Conservation (phyloP, 2,329 filamentous ascomycete species). For the Curvularia verruculosa region DNA sequence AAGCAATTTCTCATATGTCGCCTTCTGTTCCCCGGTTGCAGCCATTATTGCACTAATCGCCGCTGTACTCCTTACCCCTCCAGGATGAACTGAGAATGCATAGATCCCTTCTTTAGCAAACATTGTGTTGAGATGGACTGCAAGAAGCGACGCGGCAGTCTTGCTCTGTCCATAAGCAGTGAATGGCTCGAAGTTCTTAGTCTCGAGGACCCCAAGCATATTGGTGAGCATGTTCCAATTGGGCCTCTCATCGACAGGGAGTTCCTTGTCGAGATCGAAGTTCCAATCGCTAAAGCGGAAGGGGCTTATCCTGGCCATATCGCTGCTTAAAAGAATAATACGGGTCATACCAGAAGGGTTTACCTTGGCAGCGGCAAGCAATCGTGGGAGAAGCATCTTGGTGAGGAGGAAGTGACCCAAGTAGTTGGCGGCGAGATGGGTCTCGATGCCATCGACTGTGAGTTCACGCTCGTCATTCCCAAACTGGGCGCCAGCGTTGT, state of each 20-base stretch:
- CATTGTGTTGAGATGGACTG: slow-evolving; percentile 9
- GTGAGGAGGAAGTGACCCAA: slow-evolving; percentile 52
- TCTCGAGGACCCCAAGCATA: not conserved
- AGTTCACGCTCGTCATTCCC: slow-evolving; percentile 25
- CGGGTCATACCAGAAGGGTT: slow-evolving; percentile 14
- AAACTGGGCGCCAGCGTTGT: slow-evolving; percentile 47
- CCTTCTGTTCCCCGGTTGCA: not conserved
- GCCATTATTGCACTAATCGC: not conserved
- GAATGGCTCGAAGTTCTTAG: not conserved
- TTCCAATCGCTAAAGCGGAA: slow-evolving; percentile 51
- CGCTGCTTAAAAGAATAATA: slow-evolving; percentile 15
- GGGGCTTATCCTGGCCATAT: not conserved
- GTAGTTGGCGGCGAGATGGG: slow-evolving; percentile 54
- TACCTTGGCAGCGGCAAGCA: slow-evolving; percentile 23
- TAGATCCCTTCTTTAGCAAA: slow-evolving; percentile 6
- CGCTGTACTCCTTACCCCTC: slow-evolving; percentile 10
- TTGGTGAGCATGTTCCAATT: not conserved
- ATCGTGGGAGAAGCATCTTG: slow-evolving; percentile 47
- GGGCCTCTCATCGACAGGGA: slow-evolving; percentile 14
- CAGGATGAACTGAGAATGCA: slow-evolving; percentile 20
- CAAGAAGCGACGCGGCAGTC: slow-evolving; percentile 20
- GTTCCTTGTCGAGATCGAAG: slow-evolving; percentile 26
- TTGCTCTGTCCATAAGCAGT: slow-evolving; percentile 26
- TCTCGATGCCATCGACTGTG: slow-evolving; percentile 52
- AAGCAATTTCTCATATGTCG: not conserved